phyloP scores from a whole-genome alignment of 768 basidiomycete genomes.

The Trametes sanguinea region DNA sequence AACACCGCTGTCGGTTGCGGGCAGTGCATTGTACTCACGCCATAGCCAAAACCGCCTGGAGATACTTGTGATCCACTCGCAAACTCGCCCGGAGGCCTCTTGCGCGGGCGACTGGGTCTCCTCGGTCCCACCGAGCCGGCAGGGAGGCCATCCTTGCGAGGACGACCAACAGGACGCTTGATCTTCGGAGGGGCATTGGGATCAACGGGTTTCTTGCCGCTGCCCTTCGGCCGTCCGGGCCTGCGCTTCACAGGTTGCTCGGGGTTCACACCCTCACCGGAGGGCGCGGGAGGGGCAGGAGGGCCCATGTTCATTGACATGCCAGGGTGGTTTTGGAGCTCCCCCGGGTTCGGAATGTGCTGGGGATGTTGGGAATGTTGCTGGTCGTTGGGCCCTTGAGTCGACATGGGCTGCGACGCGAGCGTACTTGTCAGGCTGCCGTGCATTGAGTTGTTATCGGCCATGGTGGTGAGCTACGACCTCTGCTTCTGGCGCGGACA shows the following conservation, averaged over 20 bases:
- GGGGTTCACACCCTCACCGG: constrained; percentile 19
- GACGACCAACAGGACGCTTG: constrained; percentile 79
- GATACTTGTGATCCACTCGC: constrained; percentile 23
- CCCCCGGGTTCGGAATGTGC: constrained; percentile 15
- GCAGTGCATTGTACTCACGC: constrained; percentile 20
- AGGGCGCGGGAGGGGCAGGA: constrained; percentile 11
- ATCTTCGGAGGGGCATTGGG: constrained; percentile 49
- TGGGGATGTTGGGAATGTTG: constrained; percentile 7
- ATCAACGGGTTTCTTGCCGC: constrained; percentile 63
- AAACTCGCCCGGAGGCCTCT: constrained; percentile 39
- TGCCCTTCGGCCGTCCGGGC: constrained; percentile 79
- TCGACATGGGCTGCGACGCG: constrained; percentile 20
- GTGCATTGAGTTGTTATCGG: constrained; percentile 23
- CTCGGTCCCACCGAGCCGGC: constrained; percentile 64
- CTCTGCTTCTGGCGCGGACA: background rate
- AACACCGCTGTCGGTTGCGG: too few relatives aligned
- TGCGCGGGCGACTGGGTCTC: constrained; percentile 42
- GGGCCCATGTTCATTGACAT: constrained; percentile 15
- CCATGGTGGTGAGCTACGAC: constrained; percentile 11
- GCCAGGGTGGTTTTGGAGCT: constrained; percentile 10
- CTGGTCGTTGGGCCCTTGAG: constrained; percentile 15
- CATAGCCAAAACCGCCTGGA: constrained; percentile 11
- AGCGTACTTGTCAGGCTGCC: constrained; percentile 27
- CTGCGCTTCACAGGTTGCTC: constrained; percentile 56
- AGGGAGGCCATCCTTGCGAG: constrained; percentile 79